Conservation (phyloP, 768 basidiomycete species). For the Tylopilus sp. region DNA sequence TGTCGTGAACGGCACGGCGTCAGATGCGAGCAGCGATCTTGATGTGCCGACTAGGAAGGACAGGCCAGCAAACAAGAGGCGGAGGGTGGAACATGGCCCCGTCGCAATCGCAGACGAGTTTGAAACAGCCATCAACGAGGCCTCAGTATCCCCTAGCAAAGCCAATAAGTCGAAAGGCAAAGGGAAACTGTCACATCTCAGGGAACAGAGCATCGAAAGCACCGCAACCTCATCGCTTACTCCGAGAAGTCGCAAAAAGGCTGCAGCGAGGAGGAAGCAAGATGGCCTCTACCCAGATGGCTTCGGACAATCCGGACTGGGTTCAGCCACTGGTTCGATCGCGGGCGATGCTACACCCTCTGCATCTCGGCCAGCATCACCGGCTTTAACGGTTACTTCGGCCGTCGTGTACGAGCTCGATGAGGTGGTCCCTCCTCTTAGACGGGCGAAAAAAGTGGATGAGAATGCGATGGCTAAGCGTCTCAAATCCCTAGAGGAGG, state of each 20-base stretch:
- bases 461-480: constrained; percentile 70
- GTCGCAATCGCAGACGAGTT: constrained; percentile 44
- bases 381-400: constrained; percentile 49
- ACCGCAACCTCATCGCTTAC: constrained; percentile 35
- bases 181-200: constrained; percentile 44
- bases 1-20: constrained; percentile 43
- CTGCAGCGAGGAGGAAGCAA: constrained; percentile 53
- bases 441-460: constrained; percentile 74
- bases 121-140: constrained; percentile 40
- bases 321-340: constrained; percentile 46
- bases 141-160: constrained; percentile 34
- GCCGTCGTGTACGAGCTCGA: constrained; percentile 70
- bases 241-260: constrained; percentile 56
- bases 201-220: constrained; percentile 61
- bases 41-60: constrained; percentile 39
- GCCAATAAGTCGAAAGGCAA: constrained; percentile 47
- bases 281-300: constrained; percentile 51
- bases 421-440: constrained; percentile 65
- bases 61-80: constrained; percentile 55
- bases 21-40: constrained; percentile 58
- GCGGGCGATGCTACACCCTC: constrained; percentile 70
- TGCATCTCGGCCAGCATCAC: constrained; percentile 69
- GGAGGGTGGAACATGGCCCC: constrained; percentile 51
- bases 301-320: constrained; percentile 44
- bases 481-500: constrained; percentile 73